Conservation (phyloP, 169 alveolate species). For the Perkinsus olseni region DNA sequence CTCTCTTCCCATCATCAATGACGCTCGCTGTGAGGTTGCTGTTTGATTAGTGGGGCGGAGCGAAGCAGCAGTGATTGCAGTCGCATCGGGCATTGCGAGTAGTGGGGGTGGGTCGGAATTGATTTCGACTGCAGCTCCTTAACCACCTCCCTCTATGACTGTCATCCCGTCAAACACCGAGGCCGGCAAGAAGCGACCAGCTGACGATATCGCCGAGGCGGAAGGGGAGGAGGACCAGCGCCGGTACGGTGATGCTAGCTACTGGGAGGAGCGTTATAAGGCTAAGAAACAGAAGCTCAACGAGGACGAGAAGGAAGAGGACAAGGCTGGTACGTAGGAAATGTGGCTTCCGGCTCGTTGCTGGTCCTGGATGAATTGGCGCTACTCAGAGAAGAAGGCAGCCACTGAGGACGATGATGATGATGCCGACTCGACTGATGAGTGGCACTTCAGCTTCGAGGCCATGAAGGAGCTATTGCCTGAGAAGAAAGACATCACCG, state of each 20-base stretch:
- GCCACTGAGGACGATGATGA: neutral
- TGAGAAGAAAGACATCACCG: neutral
- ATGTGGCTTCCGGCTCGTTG: too few relatives aligned
- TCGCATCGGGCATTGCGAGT: too few relatives aligned
- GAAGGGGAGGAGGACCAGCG: neutral
- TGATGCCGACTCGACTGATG: neutral
- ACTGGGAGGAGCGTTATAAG: neutral
- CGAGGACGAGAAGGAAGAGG: neutral
- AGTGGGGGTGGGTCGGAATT: neutral
- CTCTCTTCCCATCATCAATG: too few relatives aligned
- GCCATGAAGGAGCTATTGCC: neutral
- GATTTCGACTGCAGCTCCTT: neutral
- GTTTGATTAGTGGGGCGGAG: too few relatives aligned
- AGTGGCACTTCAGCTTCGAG: neutral
- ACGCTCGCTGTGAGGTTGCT: too few relatives aligned
- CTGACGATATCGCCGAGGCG: neutral
- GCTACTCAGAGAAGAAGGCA: neutral
- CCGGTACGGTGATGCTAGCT: neutral
- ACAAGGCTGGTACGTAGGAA: neutral
- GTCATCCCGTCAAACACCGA: neutral
- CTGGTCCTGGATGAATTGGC: neutral
- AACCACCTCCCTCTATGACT: neutral
- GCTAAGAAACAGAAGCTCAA: neutral
- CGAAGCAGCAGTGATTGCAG: too few relatives aligned
- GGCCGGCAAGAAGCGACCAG: neutral